Conservation (phyloP, 768 basidiomycete species). For the Suillus decipiens region DNA sequence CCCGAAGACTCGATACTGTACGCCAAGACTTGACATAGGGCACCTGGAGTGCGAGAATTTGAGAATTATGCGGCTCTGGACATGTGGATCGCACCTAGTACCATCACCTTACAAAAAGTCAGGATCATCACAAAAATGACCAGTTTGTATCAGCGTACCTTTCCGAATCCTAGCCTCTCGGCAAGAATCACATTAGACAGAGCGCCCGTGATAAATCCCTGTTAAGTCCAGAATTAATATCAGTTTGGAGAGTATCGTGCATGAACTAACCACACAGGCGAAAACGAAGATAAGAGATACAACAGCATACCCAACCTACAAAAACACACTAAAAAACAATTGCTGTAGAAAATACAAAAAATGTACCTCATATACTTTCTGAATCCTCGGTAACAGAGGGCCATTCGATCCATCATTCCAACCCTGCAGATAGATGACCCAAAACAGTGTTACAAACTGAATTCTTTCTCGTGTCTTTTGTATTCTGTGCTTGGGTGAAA, state of each 20-base stretch:
- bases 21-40: slow-evolving; percentile 51
- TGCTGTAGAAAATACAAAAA: neutral
- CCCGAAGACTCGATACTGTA: slow-evolving; percentile 56
- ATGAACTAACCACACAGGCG: slow-evolving; percentile 36
- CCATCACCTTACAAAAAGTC: slow-evolving; percentile 37
- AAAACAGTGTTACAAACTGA: slow-evolving; percentile 39
- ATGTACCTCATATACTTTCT: slow-evolving; percentile 36
- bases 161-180: slow-evolving; percentile 45
- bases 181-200: slow-evolving; percentile 48
- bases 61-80: neutral
- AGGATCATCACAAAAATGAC: neutral
- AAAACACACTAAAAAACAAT: neutral
- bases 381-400: slow-evolving; percentile 41
- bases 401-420: slow-evolving; percentile 44
- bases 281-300: slow-evolving; percentile 47
- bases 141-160: slow-evolving; percentile 25
- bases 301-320: slow-evolving; percentile 38
- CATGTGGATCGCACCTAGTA: slow-evolving; percentile 30
- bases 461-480: slow-evolving; percentile 26
- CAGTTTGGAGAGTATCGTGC: neutral
- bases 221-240: too few species aligned
- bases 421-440: slow-evolving; percentile 35
- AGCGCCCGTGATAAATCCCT: slow-evolving; percentile 49
- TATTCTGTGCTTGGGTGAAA: slow-evolving; percentile 14
- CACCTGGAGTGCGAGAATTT: slow-evolving; percentile 37